A percentile compares a stretch with the other conserved stretches of the same genome.
These are phyloP conservation scores for Rheum nobile DNA, from an alignment of 148 eudicot species.

Conservation along the genomic window DNA sequence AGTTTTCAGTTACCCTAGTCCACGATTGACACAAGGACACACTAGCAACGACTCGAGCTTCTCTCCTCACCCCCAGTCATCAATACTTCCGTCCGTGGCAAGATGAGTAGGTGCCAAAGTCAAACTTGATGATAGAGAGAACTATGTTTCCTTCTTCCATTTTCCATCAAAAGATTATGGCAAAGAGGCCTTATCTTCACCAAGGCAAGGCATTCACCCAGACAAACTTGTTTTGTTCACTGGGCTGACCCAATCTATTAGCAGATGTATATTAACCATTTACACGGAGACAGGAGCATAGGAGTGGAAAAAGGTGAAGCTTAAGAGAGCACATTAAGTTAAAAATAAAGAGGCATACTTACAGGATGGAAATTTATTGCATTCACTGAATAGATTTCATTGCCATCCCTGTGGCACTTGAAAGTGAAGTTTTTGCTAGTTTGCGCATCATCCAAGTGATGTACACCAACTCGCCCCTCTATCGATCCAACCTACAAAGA, in stretches of 20 bases:
- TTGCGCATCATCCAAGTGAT: constrained; percentile 90
- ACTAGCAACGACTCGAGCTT: not conserved
- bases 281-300: not conserved
- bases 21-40: not conserved
- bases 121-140: not conserved
- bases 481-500: constrained; percentile 72
- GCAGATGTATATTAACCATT: not conserved
- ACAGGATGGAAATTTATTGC: constrained; percentile 89
- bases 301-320: not conserved
- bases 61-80: not conserved
- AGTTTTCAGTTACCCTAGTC: not conserved
- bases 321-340: not conserved
- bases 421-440: constrained; percentile 80
- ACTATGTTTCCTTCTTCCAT: not conserved
- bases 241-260: not conserved
- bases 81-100: not conserved
- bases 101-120: not conserved
- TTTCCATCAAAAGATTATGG: too few species aligned
- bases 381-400: constrained; percentile 83
- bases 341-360: constrained; percentile 17
- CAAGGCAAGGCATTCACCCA: too few species aligned
- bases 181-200: not conserved
- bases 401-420: constrained; percentile 91
- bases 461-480: constrained; percentile 96
- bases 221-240: not conserved